phyloP scores from a whole-genome alignment of 169 alveolate species.

The Sarcocystis neurona region DNA sequence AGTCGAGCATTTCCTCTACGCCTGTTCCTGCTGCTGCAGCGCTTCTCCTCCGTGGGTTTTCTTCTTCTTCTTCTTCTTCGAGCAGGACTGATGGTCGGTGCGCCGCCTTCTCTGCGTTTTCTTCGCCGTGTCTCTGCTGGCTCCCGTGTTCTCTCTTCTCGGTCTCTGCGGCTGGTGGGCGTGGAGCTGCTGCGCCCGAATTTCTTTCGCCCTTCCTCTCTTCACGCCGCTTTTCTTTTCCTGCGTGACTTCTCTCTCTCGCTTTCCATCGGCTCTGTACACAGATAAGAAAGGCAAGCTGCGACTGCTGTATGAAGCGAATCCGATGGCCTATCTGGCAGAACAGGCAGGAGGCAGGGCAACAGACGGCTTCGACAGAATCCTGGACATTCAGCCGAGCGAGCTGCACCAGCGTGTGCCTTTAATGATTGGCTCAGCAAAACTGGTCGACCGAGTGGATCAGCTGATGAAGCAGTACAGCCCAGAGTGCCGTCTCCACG shows the following conservation, averaged over 20 bases:
- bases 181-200: no score
- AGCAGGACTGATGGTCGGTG: no score
- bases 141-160: no score
- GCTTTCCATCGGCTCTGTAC: neutral
- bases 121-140: no score
- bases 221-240: neutral
- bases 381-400: conserved; percentile 72
- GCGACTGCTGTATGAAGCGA: conserved; percentile 80
- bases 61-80: no score
- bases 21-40: no score
- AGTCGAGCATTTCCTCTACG: no score
- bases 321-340: conserved; percentile 79
- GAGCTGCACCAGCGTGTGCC: conserved; percentile 75
- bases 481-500: conserved; percentile 55
- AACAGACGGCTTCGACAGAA: conserved; percentile 72
- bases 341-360: conserved; percentile 85
- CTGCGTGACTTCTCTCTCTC: neutral
- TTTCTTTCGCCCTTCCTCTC: neutral
- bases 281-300: conserved; percentile 75
- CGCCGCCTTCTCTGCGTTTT: no score
- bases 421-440: conserved; percentile 36
- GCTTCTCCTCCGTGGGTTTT: no score
- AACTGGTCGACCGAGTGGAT: conserved; percentile 42
- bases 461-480: conserved; percentile 42
- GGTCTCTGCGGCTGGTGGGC: no score